Evolutionary conservation across 2,329 filamentous ascomycete genomes (phyloP).

Genomic region (Cytospora mali): DNA sequence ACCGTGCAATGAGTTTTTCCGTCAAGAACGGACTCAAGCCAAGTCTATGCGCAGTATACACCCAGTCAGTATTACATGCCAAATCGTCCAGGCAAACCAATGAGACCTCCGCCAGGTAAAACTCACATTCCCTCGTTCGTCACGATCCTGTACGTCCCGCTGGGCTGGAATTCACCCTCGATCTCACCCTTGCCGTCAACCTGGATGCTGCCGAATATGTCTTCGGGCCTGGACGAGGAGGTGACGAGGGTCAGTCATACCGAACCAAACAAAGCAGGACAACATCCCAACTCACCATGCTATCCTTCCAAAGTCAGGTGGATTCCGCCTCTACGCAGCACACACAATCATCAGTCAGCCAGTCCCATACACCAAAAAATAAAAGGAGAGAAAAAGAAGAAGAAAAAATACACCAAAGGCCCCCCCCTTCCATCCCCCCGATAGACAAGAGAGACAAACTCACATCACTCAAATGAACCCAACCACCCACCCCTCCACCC

Average conservation of each 20-base stretch:
- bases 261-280: neutral
- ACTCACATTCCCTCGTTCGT: constrained; percentile 30
- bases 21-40: constrained; percentile 28
- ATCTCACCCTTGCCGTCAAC: constrained; percentile 61
- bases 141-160: constrained; percentile 49
- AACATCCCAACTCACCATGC: constrained; percentile 48
- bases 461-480: constrained; percentile 65
- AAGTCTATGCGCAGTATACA: constrained; percentile 6
- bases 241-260: neutral
- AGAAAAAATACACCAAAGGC: neutral
- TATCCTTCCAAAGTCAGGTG: constrained; percentile 68
- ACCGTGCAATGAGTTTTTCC: constrained; percentile 23
- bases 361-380: neutral
- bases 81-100: neutral
- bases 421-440: no score
- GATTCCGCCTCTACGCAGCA: constrained; percentile 51
- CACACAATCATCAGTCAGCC: neutral
- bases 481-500: constrained; percentile 61
- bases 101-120: neutral
- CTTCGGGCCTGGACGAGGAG: constrained; percentile 57
- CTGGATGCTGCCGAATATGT: constrained; percentile 69
- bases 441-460: constrained; percentile 5
- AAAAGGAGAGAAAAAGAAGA: neutral
- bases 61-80: neutral
- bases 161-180: constrained; percentile 60